phyloP scores from a whole-genome alignment of 2,329 filamentous ascomycete genomes.

The Phymatotrichopsis omnivora region DNA sequence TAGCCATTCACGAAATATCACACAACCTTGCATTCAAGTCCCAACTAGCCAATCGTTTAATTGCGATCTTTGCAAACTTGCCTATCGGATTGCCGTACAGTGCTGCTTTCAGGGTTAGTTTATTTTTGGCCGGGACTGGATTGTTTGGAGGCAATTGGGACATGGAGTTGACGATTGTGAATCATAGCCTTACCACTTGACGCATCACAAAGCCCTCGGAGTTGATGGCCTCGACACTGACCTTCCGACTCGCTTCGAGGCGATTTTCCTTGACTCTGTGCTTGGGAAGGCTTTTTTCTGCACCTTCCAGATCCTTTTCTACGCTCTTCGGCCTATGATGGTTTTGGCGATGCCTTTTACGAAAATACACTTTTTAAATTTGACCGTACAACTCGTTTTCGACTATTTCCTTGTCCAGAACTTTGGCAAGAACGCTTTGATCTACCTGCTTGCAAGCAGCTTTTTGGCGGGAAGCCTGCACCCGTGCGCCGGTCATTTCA shows the following conservation, averaged over 20 bases:
- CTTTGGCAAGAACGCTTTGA: conserved; percentile 54
- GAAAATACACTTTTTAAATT: conserved; percentile 71
- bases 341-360: conserved; percentile 85
- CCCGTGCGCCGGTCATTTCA: conserved; percentile 93
- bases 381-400: conserved; percentile 65
- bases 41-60: conserved; percentile 65
- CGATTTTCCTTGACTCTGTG: conserved; percentile 85
- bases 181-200: conserved; percentile 83
- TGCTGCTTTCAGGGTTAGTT: conserved; percentile 74
- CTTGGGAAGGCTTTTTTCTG: conserved; percentile 97
- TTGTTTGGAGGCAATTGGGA: not conserved
- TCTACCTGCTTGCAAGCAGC: conserved; percentile 77
- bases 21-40: conserved; percentile 92
- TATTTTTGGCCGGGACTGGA: conserved; percentile 1
- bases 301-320: conserved; percentile 99
- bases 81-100: conserved; percentile 95
- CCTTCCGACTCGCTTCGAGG: conserved; percentile 83
- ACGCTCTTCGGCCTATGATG: conserved; percentile 90
- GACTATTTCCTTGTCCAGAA: conserved; percentile 57
- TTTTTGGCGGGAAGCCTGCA: conserved; percentile 92
- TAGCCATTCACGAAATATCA: conserved; percentile 97
- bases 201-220: conserved; percentile 96
- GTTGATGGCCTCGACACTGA: conserved; percentile 95
- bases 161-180: not conserved
- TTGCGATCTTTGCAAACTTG: conserved; percentile 89